Conservation (phyloP, 345 rosid genomes). For the Brassica carinata region DNA sequence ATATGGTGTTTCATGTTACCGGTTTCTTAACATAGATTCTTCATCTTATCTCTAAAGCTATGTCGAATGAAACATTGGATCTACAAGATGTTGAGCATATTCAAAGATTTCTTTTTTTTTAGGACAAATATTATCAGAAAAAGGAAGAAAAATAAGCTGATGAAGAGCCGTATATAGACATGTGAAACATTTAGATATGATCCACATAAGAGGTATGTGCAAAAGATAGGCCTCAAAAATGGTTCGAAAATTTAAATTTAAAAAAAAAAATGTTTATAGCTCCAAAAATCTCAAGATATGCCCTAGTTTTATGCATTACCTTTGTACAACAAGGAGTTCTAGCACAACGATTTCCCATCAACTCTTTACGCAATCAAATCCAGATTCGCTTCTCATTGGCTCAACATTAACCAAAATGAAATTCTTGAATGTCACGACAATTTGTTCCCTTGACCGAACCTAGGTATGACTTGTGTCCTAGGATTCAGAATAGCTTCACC, state of each 20-base stretch:
- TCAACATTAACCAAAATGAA: not conserved
- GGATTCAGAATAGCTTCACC: slow-evolving; percentile 7
- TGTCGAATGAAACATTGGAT: slow-evolving; percentile 11
- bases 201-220: not conserved
- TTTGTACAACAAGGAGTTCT: slow-evolving; percentile 9
- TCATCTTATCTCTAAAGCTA: slow-evolving; percentile 3
- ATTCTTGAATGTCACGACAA: too few relatives aligned
- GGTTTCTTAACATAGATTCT: not conserved
- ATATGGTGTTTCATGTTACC: not conserved
- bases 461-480: slow-evolving; percentile 15
- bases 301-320: not conserved
- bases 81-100: not conserved
- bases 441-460: not conserved
- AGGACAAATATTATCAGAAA: not conserved
- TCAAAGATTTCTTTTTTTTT: not conserved
- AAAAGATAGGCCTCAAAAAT: not conserved
- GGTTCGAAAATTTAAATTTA: too few relatives aligned
- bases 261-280: not conserved
- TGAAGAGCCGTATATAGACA: not conserved
- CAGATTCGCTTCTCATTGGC: slow-evolving; percentile 17
- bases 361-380: slow-evolving; percentile 21
- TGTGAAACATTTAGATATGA: not conserved
- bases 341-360: slow-evolving; percentile 37
- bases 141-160: not conserved
- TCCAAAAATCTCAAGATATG: not conserved